Conservation (phyloP, 805 yeast genomes). For the Groenewaldozyma salmanticensis region DNA sequence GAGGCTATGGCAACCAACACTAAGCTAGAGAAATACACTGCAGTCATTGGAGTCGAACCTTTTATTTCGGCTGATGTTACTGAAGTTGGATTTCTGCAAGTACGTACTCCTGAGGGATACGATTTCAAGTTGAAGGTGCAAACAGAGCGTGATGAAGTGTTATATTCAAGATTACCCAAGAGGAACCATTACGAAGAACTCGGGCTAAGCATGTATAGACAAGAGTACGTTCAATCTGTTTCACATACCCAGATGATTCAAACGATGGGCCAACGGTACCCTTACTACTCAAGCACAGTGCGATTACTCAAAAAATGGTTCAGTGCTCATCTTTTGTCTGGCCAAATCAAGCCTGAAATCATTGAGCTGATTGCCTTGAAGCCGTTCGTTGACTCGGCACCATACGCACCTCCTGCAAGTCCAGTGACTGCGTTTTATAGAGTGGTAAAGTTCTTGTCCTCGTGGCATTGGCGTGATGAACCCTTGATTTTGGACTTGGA, state of each 20-base stretch:
- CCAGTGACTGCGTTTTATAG: conserved; percentile 75
- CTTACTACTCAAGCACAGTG: conserved; percentile 67
- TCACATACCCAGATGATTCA: conserved; percentile 77
- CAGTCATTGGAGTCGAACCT: conserved; percentile 57
- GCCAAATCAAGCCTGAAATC: conserved; percentile 68
- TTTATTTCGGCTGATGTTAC: conserved; percentile 19
- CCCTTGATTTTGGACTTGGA: conserved; percentile 73
- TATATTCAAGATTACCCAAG: conserved; percentile 43
- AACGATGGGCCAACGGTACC: conserved; percentile 60
- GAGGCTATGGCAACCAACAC: conserved; percentile 34
- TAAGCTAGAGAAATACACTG: conserved; percentile 36
- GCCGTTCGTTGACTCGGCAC: conserved; percentile 79
- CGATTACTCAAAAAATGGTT: conserved; percentile 86
- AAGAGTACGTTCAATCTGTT: conserved; percentile 54
- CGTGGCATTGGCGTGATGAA: conserved; percentile 93
- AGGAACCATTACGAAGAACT: conserved; percentile 38
- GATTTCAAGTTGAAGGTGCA: conserved; percentile 71
- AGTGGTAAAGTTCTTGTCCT: conserved; percentile 55
- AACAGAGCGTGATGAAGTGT: conserved; percentile 73
- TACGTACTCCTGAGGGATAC: conserved; percentile 81
- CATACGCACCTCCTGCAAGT: conserved; percentile 73
- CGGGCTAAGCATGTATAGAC: conserved; percentile 27
- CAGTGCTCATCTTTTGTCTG: conserved; percentile 64
- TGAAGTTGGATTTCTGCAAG: conserved; percentile 25
- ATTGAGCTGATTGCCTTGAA: conserved; percentile 74